A percentile compares a stretch with the other conserved stretches of the same genome.
Conservation (phyloP, 2,329 filamentous ascomycete genomes). For the Penicillium freii region DNA sequence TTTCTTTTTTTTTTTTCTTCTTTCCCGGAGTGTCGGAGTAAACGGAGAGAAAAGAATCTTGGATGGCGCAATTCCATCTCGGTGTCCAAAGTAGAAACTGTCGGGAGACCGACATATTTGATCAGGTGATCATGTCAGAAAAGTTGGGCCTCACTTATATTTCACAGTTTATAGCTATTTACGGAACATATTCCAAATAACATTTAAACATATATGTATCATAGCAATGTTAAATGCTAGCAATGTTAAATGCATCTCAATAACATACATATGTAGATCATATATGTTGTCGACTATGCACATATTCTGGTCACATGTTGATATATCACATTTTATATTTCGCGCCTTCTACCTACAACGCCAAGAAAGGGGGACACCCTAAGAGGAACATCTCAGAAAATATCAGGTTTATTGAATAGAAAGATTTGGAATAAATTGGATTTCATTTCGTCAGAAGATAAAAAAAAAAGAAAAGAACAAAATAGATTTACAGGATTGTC, state of each 20-base stretch:
- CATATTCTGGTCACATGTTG: neutral
- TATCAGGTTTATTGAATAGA: neutral
- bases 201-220: too few species aligned
- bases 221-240: too few species aligned
- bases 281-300: neutral
- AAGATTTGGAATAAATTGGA: neutral
- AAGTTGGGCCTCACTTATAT: neutral
- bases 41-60: neutral
- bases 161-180: neutral
- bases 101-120: neutral
- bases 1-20: neutral
- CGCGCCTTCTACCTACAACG: too few species aligned
- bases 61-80: conserved; percentile 3
- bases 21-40: conserved; percentile 1
- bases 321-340: too few species aligned
- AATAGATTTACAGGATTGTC: conserved; percentile 25
- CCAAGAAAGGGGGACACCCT: too few species aligned
- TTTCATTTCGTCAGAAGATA: neutral
- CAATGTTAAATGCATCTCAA: too few species aligned
- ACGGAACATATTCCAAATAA: neutral
- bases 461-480: neutral
- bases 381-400: neutral
- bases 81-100: neutral
- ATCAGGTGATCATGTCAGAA: neutral
- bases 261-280: too few species aligned